phyloP scores from a whole-genome alignment of 306 rosid genomes.

The Mimosa bimucronata region DNA sequence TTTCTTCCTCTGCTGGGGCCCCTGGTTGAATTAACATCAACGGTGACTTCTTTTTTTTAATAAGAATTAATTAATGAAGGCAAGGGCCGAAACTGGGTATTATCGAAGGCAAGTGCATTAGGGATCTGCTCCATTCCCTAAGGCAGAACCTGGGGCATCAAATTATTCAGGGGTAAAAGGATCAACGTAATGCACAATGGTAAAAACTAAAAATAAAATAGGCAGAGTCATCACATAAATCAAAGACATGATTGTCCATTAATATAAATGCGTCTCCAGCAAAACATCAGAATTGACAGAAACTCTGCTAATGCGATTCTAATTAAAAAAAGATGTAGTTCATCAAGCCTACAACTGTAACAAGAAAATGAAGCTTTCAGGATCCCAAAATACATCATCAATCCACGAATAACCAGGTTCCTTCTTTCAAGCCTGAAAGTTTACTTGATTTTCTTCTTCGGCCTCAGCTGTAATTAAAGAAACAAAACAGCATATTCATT shows the following conservation, averaged over 20 bases:
- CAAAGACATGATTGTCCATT: neutral
- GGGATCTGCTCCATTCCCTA: neutral
- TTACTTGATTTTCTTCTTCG: conserved; percentile 28
- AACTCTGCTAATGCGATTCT: neutral
- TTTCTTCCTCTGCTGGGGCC: no score
- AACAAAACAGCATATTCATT: neutral
- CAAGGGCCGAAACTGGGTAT: neutral
- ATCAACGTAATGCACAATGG: neutral
- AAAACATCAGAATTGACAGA: neutral
- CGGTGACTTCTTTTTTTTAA: neutral
- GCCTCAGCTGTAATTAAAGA: conserved; percentile 14
- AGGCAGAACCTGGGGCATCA: neutral
- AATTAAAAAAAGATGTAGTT: neutral
- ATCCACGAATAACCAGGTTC: neutral
- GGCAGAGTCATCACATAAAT: neutral
- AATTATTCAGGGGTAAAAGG: neutral
- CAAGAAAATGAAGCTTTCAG: neutral
- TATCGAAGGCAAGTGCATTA: neutral
- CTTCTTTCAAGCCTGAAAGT: neutral
- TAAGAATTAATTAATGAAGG: neutral
- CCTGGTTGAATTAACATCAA: neutral
- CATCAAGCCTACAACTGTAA: neutral
- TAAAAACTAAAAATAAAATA: neutral
- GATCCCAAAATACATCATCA: conserved; percentile 3
- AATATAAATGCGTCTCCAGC: neutral